Base-by-base conservation (phyloP, 2,329 filamentous ascomycete genomes). In the Colletotrichum navitas region DNA sequence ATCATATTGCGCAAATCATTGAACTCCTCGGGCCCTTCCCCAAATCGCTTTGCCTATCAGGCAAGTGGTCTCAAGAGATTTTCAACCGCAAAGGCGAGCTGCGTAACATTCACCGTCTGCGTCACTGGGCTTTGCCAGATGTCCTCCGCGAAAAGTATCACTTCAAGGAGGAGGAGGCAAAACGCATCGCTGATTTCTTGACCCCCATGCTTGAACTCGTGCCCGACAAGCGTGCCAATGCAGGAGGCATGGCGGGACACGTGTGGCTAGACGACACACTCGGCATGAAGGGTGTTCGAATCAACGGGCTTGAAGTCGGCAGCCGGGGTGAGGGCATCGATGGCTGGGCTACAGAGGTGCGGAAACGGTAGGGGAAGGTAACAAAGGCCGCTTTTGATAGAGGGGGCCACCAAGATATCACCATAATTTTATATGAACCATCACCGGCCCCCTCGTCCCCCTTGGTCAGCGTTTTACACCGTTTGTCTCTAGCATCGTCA, bases 1-100 rank as follows among this genome's bases (percentile, higher is more conserved):
- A 99, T 80, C 96, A 99, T 83, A 98, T 99, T 75, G 96, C 96
- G 12, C 96, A 99, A 80, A 98, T 99, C 77, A 98, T 99, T 80
- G 96, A 99, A 82, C 88, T 99, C 6, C 90, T 99, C 24, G 96
- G 96, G 11, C 91, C 93, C 0, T 98, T 98, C 80, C 95, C 96
- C 65, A 97, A 97, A 81, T 93, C 93, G 5, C 88, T 98, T 61
- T 98, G 94, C 82, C 88, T 97, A 66, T 92, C 93, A 1, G 96
- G 96, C 63, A 98, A 98, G 83, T 98, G 96, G 96, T 95, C 92
- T 18, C 95, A 98, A 81, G 96, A 98, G 81, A 99, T 99, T 74
- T 99, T 99, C 86, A 98, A 98, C 81, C 91, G 96, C 75, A 97
- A 97, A 82, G 96, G 96, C 76, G 96, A 99, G 81, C 89, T 99